Base-by-base conservation (phyloP, 202 grass and related monocot species). In the Zizania palustris region DNA sequence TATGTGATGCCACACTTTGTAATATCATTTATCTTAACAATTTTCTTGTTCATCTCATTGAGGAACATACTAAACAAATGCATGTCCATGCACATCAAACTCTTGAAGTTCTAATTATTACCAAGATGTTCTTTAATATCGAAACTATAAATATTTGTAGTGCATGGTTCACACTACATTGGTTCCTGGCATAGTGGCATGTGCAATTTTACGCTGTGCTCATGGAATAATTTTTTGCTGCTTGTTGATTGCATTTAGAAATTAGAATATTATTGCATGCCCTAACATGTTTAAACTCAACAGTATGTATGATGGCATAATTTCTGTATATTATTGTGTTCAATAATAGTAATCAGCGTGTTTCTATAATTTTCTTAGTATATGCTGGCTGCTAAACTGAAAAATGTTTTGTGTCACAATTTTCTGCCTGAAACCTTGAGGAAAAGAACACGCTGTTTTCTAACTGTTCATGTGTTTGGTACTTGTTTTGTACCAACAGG, bases 401-500 rank as follows among this genome's bases (percentile, higher is more conserved):
- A 71, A 11, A 74, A 39, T 64, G 1, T 34, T 21, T 34, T 51
- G 18, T 63, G 36, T 14, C 13, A 16, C 7, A 14, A 12, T 35
- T 81, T 82, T 65, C 46, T 45, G 21, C 22, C 8, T 45, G 16
- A 74, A 36, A 65, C 6, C 71, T 41, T 34, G 14, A 16, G 59
- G 14, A 42, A 45, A 37, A 19, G 13, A 28, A 28, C 28, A 57
- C 16, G 9, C 43, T 22, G 76, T 45, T 44, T 72, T 74, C 34
- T 79, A 41, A 42, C 48, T 61, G 19, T 51, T 73, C 55, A 78
- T 61, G 16, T 51, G 7, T 76, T 82, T 54, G 34, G 7, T 39
- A 44, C 58, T 38, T 28, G 28, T 28, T 80, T 40, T 57, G 13
- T 86, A 53, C 77, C 5, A 71, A 91, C 70, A 99, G 92, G 90